These are phyloP conservation scores for Beauveria sp. DNA, from an alignment of 2,329 filamentous ascomycete species.

Conservation along the genomic window DNA sequence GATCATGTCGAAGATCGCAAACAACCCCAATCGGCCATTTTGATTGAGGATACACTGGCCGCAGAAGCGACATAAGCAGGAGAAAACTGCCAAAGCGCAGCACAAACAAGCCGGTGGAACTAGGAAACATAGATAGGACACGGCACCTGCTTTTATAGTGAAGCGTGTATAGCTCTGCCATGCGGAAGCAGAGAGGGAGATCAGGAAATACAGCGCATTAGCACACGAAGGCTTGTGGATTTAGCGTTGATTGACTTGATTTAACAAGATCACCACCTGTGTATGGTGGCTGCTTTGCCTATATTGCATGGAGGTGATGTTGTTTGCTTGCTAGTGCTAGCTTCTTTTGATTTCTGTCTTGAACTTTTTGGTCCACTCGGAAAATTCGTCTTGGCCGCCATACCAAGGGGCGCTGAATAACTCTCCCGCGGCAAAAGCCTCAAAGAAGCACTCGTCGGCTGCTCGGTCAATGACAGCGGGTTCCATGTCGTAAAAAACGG, in stretches of 20 bases:
- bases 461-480: constrained; percentile 47
- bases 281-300: not conserved
- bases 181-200: not conserved
- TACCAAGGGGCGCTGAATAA: constrained; percentile 54
- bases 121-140: no score
- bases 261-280: not conserved
- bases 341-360: constrained; percentile 43
- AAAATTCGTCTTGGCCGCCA: constrained; percentile 66
- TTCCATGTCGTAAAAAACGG: constrained; percentile 64
- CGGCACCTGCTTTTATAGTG: not conserved
- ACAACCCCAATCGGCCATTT: not conserved
- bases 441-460: constrained; percentile 52
- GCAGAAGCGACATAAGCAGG: not conserved
- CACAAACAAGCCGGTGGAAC: no score
- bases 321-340: not conserved
- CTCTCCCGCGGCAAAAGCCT: constrained; percentile 49
- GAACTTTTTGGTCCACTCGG: constrained; percentile 61
- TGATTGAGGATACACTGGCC: not conserved
- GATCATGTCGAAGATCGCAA: not conserved
- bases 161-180: not conserved
- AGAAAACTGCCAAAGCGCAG: not conserved
- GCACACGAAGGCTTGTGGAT: not conserved
- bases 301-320: not conserved
- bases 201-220: not conserved
- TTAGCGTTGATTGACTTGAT: not conserved